A percentile compares a stretch with the other conserved stretches of the same genome.
phyloP scores from a whole-genome alignment of 2,329 filamentous ascomycete genomes.

The Diaporthe citri region DNA sequence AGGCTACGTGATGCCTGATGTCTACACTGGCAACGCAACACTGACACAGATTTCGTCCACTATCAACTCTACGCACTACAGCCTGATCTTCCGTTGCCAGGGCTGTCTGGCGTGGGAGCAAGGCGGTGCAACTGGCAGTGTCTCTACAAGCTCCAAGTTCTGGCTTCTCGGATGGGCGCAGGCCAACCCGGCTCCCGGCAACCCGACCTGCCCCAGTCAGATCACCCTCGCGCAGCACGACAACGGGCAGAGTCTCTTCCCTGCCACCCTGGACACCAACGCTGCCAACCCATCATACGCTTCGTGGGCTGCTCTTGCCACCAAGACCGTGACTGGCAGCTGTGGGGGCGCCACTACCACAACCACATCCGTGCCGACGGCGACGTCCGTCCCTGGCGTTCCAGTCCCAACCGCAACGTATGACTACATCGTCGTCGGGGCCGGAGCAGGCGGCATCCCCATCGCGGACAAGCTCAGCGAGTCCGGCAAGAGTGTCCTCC shows the following conservation, averaged over 20 bases:
- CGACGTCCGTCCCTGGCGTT: neutral
- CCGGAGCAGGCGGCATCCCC: constrained; percentile 69
- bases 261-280: constrained; percentile 42
- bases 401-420: constrained; percentile 58
- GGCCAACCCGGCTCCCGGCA: constrained; percentile 53
- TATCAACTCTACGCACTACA: constrained; percentile 68
- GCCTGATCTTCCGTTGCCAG: constrained; percentile 70
- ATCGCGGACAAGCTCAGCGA: constrained; percentile 72
- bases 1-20: constrained; percentile 66
- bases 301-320: constrained; percentile 49
- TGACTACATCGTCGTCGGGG: constrained; percentile 73
- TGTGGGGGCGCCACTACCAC: constrained; percentile 45
- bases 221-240: constrained; percentile 50
- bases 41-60: constrained; percentile 67
- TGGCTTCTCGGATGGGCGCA: constrained; percentile 64
- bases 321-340: constrained; percentile 47
- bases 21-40: constrained; percentile 70
- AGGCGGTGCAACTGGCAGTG: constrained; percentile 55
- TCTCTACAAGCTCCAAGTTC: constrained; percentile 45
- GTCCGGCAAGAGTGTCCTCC: constrained; percentile 69
- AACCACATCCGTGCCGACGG: neutral
- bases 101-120: constrained; percentile 63
- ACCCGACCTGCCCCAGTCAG: constrained; percentile 49
- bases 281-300: constrained; percentile 49
- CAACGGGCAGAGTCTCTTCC: constrained; percentile 50